These are phyloP conservation scores for Penicillium malachiteum DNA, from an alignment of 495 filamentous ascomycete genomes.

Conservation along the genomic window DNA sequence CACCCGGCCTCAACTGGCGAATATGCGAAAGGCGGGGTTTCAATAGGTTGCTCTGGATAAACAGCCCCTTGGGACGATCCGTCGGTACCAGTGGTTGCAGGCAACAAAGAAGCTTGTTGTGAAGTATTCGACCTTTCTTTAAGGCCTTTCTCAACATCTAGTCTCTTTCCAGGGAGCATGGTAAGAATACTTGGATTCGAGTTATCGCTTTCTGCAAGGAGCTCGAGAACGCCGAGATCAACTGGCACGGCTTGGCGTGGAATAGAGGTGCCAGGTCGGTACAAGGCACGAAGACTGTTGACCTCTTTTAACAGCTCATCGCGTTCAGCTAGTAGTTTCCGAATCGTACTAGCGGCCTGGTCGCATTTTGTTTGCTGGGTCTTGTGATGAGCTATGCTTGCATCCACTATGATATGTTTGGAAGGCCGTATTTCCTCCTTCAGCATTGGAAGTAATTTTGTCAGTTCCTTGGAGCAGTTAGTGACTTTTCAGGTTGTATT, in stretches of 20 bases:
- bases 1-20: neutral
- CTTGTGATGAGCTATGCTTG: conserved; percentile 17
- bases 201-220: conserved; percentile 1
- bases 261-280: conserved; percentile 5
- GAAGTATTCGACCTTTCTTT: neutral
- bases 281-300: conserved; percentile 13
- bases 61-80: neutral
- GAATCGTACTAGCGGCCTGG: conserved; percentile 1
- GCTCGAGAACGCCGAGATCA: conserved; percentile 10
- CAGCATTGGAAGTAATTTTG: conserved; percentile 12
- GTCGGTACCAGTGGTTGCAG: neutral
- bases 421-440: conserved; percentile 13
- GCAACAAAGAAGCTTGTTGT: neutral
- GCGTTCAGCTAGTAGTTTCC: conserved; percentile 10
- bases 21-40: no score
- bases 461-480: conserved; percentile 9
- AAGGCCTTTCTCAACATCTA: no score
- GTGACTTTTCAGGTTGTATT: neutral
- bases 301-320: conserved; percentile 12
- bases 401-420: conserved; percentile 19
- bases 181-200: neutral
- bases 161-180: no score
- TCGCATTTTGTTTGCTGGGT: conserved; percentile 8
- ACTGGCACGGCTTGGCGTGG: conserved; percentile 17
- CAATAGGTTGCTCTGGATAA: no score